Evolutionary conservation across 2,329 filamentous ascomycete species (phyloP).

Genomic region (Decorospora gaudefroyi): DNA sequence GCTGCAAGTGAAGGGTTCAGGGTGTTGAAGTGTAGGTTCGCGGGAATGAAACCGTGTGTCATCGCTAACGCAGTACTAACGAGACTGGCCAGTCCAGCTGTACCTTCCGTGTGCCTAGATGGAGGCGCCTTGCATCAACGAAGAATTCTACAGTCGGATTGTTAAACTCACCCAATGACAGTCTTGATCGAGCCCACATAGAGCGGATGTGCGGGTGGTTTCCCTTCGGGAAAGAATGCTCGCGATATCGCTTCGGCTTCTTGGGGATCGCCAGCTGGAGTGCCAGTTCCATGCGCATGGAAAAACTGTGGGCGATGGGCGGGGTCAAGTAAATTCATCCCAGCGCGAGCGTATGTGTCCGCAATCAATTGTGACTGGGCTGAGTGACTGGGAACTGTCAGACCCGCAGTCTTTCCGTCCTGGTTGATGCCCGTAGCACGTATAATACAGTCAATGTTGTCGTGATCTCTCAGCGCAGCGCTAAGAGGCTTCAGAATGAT

Average conservation of each 20-base stretch:
- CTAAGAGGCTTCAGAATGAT: slow-evolving; percentile 58
- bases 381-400: slow-evolving; percentile 53
- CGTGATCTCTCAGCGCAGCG: slow-evolving; percentile 54
- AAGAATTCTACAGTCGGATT: neutral
- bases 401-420: slow-evolving; percentile 48
- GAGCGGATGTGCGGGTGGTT: neutral
- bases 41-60: slow-evolving; percentile 30
- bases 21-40: slow-evolving; percentile 40
- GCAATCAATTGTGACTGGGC: slow-evolving; percentile 43
- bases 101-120: slow-evolving; percentile 13
- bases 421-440: slow-evolving; percentile 45
- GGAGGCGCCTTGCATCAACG: neutral
- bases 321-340: slow-evolving; percentile 32
- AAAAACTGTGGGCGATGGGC: slow-evolving; percentile 38
- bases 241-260: slow-evolving; percentile 6
- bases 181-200: slow-evolving; percentile 32
- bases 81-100: slow-evolving; percentile 46
- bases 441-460: slow-evolving; percentile 51
- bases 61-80: slow-evolving; percentile 45
- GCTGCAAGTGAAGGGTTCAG: slow-evolving; percentile 41
- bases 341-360: slow-evolving; percentile 45
- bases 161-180: slow-evolving; percentile 37
- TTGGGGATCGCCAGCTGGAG: neutral
- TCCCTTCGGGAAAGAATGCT: slow-evolving; percentile 12
- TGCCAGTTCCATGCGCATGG: slow-evolving; percentile 7